Percentiles rank a stretch among this genome's conserved stretches.
Evolutionary conservation across 306 rosid species (phyloP).

Genomic region (Gillenia trifoliata): DNA sequence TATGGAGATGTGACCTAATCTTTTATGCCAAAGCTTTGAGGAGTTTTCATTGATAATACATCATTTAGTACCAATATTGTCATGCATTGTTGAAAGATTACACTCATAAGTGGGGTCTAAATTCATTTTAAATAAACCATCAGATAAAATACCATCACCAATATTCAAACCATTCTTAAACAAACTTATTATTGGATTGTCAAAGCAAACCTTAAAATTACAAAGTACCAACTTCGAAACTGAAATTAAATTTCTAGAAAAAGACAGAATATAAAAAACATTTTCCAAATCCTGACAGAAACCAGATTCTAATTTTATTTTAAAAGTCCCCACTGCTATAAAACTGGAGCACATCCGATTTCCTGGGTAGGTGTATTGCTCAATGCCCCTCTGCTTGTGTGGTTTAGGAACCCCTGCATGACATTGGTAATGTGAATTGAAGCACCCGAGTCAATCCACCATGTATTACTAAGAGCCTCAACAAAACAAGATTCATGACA

Average conservation of each 20-base stretch:
- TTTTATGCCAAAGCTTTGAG: too few species aligned
- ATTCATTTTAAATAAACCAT: too few species aligned
- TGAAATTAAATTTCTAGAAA: conserved; percentile 1
- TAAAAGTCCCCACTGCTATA: background rate
- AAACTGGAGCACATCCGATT: conserved; percentile 1
- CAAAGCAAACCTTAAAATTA: background rate
- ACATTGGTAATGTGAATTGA: conserved; percentile 9
- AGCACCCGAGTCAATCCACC: conserved; percentile 16
- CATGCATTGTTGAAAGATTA: too few species aligned
- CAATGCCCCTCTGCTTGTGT: background rate
- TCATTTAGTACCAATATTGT: background rate
- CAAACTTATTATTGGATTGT: too few species aligned
- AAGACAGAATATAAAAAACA: conserved; percentile 3
- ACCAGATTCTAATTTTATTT: background rate
- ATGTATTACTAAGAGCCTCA: background rate
- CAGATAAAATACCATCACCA: background rate
- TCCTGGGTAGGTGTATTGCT: conserved; percentile 5
- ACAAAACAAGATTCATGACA: conserved; percentile 10
- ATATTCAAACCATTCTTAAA: too few species aligned
- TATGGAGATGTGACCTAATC: background rate
- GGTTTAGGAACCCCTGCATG: background rate
- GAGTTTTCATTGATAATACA: background rate
- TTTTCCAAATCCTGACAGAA: background rate
- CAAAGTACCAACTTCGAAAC: background rate
- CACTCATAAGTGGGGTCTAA: background rate